phyloP scores from a whole-genome alignment of 1,284 basidiomycete genomes.

The Malassezia slooffiae region DNA sequence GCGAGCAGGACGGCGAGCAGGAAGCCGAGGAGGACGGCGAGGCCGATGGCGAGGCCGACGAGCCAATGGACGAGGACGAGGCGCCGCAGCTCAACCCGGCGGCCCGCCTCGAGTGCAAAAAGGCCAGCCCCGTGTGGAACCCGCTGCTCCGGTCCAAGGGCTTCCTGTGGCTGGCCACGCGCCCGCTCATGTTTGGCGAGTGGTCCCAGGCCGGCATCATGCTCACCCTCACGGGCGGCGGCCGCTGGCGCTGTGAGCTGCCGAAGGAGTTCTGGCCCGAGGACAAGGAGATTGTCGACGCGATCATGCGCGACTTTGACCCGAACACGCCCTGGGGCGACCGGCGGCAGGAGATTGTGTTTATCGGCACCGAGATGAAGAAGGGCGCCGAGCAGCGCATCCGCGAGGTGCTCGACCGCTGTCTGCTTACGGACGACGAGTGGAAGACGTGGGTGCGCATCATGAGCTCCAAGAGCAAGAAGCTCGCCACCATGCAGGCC shows the following conservation, averaged over 20 bases:
- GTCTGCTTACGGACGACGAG: slow-evolving; percentile 48
- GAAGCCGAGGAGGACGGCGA: slow-evolving; percentile 8
- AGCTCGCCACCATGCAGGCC: slow-evolving; percentile 4
- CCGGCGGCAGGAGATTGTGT: slow-evolving; percentile 48
- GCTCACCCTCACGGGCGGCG: slow-evolving; percentile 48
- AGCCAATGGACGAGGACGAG: slow-evolving; percentile 24
- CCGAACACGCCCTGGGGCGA: slow-evolving; percentile 48
- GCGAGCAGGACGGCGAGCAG: slow-evolving; percentile 1
- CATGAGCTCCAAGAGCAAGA: slow-evolving; percentile 42
- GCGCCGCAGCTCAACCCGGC: slow-evolving; percentile 49
- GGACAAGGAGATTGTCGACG: slow-evolving; percentile 45
- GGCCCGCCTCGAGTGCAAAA: slow-evolving; percentile 47
- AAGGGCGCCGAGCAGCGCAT: slow-evolving; percentile 42
- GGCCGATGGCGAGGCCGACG: slow-evolving; percentile 14
- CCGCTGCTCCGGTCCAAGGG: slow-evolving; percentile 49
- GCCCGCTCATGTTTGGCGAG: slow-evolving; percentile 47
- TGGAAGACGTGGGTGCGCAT: slow-evolving; percentile 47
- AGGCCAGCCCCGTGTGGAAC: slow-evolving; percentile 44
- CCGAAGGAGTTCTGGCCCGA: slow-evolving; percentile 48
- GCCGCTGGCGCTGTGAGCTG: slow-evolving; percentile 48
- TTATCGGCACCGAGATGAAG: slow-evolving; percentile 46
- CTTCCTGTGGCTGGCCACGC: slow-evolving; percentile 48
- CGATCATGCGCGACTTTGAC: slow-evolving; percentile 48
- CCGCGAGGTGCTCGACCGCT: slow-evolving; percentile 44
- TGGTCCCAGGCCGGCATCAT: slow-evolving; percentile 50